Conservation (phyloP, 352 stramenopile species). For the Pythium scleroteichum region DNA sequence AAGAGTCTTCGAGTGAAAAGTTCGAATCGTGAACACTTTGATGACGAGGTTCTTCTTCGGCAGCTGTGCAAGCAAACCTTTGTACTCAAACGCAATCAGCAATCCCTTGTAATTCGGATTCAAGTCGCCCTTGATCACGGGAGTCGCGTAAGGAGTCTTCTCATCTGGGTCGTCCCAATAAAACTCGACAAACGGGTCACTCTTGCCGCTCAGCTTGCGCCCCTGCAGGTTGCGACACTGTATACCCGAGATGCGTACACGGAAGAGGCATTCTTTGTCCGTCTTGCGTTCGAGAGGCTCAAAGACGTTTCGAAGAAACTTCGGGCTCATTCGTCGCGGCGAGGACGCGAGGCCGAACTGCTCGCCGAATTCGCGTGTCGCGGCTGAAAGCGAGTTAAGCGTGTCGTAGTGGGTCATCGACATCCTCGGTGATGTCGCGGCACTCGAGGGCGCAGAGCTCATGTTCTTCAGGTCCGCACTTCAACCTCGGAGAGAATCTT, state of each 20-base stretch:
- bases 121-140: constrained; percentile 83
- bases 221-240: constrained; percentile 87
- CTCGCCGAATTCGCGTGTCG: constrained; percentile 76
- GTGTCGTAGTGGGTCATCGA: constrained; percentile 54
- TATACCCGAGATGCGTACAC: constrained; percentile 83
- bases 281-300: constrained; percentile 57
- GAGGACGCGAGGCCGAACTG: constrained; percentile 48
- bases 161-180: constrained; percentile 81
- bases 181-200: constrained; percentile 88
- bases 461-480: constrained; percentile 16
- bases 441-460: constrained; percentile 34
- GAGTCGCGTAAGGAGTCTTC: constrained; percentile 70
- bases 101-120: constrained; percentile 90
- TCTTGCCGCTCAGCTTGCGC: constrained; percentile 80
- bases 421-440: constrained; percentile 40
- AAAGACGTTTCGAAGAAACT: constrained; percentile 70
- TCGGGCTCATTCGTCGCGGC: constrained; percentile 48
- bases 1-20: constrained; percentile 74
- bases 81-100: constrained; percentile 88
- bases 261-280: constrained; percentile 79
- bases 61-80: constrained; percentile 56
- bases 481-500: constrained; percentile 22
- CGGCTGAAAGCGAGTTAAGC: constrained; percentile 73
- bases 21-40: constrained; percentile 85
- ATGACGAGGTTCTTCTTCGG: constrained; percentile 60